Evolutionary conservation across 164 flowering plant species (phyloP), one percentile per base, ranked within the genome.

Genomic region (Magnolia sinica): DNA sequence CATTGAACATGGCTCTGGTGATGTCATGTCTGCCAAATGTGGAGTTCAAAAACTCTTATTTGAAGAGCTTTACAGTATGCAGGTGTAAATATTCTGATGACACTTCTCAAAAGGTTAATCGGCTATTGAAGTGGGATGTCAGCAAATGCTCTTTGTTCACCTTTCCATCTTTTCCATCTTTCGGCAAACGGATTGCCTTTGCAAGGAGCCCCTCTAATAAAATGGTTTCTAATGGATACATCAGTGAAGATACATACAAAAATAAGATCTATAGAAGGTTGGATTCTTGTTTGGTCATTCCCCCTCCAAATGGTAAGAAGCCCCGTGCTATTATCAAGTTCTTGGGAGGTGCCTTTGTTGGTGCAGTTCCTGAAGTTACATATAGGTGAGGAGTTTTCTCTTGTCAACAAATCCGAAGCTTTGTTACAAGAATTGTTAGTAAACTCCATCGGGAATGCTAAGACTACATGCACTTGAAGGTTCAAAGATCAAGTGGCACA

Each of bases 301-400:
- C 98, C 55, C 99, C 98, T 22, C 82, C 89, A 0, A 83, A 77
- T 14, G 90, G 87, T 11, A 88, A 50, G 80, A 90, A 87, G 80
- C 97, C 96, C 24, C 85, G 85, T 65, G 98, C 90, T 8, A 84
- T 96, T 69, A 83, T 96, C 82, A 88, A 93, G 72, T 93, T 93
- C 85, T 72, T 96, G 52, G 99, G 97, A 27, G 99, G 99, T 52
- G 99, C 99, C 31, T 96, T 96, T 79, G 82, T 96, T 78, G 98
- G 98, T 71, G 97, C 98, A 49, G 90, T 92, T 76, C 98, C 99
- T 77, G 95, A 96, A 82, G 94, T 87, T 71, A 88, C 96, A 23
- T 96, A 93, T 81, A 80, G 97, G 99, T 92, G 66, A 74, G 59
- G 67, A 50, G 70, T 68, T 4, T 13, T 68, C 29, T 24, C 2